Base-by-base conservation (phyloP, 169 alveolate species). In the Miamiensis avidus region DNA sequence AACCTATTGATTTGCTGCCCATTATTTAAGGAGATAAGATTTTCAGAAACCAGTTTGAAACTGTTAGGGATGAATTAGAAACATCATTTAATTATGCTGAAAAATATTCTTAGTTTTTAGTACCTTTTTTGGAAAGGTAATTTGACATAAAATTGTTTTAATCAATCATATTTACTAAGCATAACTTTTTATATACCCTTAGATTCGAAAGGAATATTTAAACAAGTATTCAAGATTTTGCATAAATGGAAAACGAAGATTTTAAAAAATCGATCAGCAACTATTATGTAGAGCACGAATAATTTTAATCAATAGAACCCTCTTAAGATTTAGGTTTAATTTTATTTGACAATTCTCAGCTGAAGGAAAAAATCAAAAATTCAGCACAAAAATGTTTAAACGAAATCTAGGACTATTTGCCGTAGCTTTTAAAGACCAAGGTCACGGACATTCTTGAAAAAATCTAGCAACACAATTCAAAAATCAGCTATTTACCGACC, bases 401-500 rank as follows among this genome's bases (percentile, higher is more conserved):
- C 28, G 83, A 87, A 84, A 76, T 94, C 28, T 65, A 88, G 0
- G 86, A 84, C 34, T 83, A 86, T 32, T 74, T 94, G 28, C 97
- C 97, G 26, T 89, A 91, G 33, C 76, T 92, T 0, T 77, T 93
- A 30, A 88, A 79, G 34, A 87, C 92, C 26, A 90, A 82, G 82
- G 88, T 90, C 78, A 82, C 89, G 29, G 28, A 30, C 30, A 88
- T 93, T 64, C 78, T 91, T 79, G 88, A 84, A 78, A 84, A 91
- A 75, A 81, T 93, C 25, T 85, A 93, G 30, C 78, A 76, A 74
- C 89, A 92, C 31, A 89, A 83, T 75, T 85, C 89, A 29, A 93
- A 89, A 64, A 91, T 96, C 0, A 78, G 95, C 0, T 82, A 83
- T 31, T 88, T 89, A 29, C 98, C 98, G 11, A 79, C 82, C 4